Evolutionary conservation across 139 green algal species (phyloP).

Genomic region (Coelastrella sp.): DNA sequence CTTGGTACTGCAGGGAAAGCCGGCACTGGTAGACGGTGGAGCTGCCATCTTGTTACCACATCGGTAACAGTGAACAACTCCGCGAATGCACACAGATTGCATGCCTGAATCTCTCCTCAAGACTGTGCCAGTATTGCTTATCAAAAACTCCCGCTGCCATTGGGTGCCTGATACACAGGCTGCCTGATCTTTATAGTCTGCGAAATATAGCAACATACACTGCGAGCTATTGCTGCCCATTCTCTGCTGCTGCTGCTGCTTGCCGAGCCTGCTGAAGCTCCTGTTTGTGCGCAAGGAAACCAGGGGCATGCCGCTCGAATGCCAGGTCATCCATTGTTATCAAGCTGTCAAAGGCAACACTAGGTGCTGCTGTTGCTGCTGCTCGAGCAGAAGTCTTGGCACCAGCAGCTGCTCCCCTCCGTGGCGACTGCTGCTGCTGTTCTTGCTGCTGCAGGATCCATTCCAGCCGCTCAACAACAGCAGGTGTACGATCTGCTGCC

Average conservation of each 20-base stretch:
- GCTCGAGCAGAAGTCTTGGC: background rate
- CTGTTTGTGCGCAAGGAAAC: background rate
- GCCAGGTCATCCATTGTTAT: background rate
- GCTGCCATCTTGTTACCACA: too few species aligned
- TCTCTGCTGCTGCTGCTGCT: background rate
- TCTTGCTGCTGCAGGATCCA: background rate
- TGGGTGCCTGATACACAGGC: too few species aligned
- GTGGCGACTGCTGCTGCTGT: background rate
- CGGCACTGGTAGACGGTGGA: too few species aligned
- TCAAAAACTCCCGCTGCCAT: too few species aligned
- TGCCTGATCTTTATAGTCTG: too few species aligned
- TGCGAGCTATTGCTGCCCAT: background rate
- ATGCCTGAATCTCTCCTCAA: too few species aligned
- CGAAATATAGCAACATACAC: too few species aligned
- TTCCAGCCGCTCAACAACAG: background rate
- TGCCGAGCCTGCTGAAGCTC: background rate
- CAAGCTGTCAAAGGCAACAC: background rate
- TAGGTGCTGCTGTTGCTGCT: conserved; percentile 1
- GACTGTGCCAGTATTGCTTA: too few species aligned
- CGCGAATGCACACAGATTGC: too few species aligned
- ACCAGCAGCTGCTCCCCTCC: background rate
- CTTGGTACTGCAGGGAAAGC: too few species aligned
- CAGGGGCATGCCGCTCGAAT: background rate
- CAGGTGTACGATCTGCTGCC: background rate
- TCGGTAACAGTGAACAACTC: too few species aligned